Evolutionary conservation across 495 filamentous ascomycete species (phyloP), one percentile per base, ranked within the genome.

Genomic region (Penicillium turbatum): DNA sequence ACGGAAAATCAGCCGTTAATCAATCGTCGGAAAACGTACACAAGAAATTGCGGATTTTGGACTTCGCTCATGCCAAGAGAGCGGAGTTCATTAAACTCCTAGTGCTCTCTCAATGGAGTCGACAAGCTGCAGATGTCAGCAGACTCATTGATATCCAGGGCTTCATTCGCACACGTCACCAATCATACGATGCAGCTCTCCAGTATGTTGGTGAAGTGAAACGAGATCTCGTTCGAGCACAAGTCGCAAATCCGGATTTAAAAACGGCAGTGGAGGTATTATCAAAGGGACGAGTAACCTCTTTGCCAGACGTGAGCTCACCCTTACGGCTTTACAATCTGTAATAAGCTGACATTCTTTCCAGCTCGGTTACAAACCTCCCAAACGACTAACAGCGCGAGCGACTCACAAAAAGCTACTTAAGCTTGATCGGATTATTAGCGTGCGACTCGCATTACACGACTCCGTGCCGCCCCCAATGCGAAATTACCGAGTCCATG

Each of bases 1-100:
- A 79, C 63, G 80, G 80, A 13, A 89, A 84, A 61, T 48, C 57
- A 6, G 46, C 59, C 2, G 82, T 82, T 26, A 83, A 86, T 55
- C 81, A 78, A 38, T 84, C 82, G 0, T 62, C 74, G 6, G 81
- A 85, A 45, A 95, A 86, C 69, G 55, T 87, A 27, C 78, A 82
- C 36, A 97, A 97, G 73, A 97, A 96, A 69, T 54, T 79, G n/a
- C 70, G 77, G 39, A 64, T 96, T 12, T 64, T 97, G 42, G 81
- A 90, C 21, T 92, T 88, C 67, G 81, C 86, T 5, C 75, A 85
- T 44, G 67, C 74, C 10, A 80, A 80, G 37, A 73, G 86, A 53
- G 82, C 80, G 13, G 83, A 85, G 52, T 97, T 95, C 72, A 90
- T 93, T 64, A 97, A 98, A 70, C 79, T 89, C 13, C 78, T 96